A percentile compares a stretch with the other conserved stretches of the same genome.
Evolutionary conservation across 2,329 filamentous ascomycete species (phyloP).

Genomic region (Claviceps humidiphila): DNA sequence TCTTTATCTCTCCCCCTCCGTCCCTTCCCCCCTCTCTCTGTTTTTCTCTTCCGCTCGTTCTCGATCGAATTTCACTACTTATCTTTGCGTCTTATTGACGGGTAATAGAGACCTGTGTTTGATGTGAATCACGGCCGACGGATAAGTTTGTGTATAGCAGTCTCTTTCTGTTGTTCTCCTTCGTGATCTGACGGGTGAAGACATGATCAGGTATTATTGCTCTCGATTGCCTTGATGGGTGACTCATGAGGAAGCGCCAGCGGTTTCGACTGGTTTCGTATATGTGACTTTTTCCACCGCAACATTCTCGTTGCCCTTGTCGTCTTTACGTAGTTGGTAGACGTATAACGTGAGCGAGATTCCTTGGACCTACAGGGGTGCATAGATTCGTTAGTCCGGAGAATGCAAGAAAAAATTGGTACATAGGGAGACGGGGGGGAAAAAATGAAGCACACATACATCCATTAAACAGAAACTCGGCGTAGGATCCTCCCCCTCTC

Average conservation of each 20-base stretch:
- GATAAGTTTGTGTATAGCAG: neutral
- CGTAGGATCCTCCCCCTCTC: conserved; percentile 56
- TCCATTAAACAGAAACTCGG: conserved; percentile 98
- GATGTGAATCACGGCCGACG: conserved; percentile 7
- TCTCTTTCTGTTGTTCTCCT: neutral
- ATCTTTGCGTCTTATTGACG: neutral
- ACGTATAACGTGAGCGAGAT: conserved; percentile 94
- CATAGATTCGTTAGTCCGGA: neutral
- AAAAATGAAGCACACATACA: conserved; percentile 43
- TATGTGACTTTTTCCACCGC: conserved; percentile 79
- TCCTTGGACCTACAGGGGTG: conserved; percentile 63
- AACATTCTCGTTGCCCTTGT: conserved; percentile 64
- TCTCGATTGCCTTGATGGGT: neutral
- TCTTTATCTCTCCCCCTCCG: neutral
- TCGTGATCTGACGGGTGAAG: neutral
- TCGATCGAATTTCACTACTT: conserved; percentile 9
- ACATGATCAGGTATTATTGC: neutral
- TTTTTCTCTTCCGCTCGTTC: neutral
- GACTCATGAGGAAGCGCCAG: conserved; percentile 34
- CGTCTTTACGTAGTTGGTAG: conserved; percentile 71
- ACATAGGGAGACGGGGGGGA: neutral
- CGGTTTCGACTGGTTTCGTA: conserved; percentile 58
- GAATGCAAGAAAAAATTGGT: neutral
- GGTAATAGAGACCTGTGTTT: conserved; percentile 9
- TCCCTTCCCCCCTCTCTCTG: neutral